phyloP scores from a whole-genome alignment of 495 filamentous ascomycete genomes.

The Xylaria telfairii region DNA sequence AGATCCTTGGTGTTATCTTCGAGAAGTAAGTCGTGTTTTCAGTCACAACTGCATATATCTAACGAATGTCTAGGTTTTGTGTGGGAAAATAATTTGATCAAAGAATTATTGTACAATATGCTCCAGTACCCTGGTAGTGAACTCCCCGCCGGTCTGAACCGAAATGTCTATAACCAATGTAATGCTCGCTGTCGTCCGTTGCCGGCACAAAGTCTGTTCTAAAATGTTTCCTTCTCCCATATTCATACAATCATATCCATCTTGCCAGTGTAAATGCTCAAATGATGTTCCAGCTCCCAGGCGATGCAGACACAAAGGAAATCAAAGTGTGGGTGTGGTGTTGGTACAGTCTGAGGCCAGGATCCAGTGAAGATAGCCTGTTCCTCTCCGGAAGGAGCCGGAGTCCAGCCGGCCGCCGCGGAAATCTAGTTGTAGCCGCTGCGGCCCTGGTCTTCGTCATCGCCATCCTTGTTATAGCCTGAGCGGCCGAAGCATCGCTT shows the following conservation, averaged over 20 bases:
- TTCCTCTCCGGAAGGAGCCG: slow-evolving; percentile 21
- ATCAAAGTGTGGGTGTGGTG: slow-evolving; percentile 10
- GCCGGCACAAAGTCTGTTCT: slow-evolving; percentile 27
- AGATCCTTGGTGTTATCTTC: slow-evolving; percentile 95
- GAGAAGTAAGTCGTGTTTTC: slow-evolving; percentile 70
- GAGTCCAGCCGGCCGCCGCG: not conserved
- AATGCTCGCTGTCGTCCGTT: slow-evolving; percentile 18
- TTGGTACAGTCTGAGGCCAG: slow-evolving; percentile 25
- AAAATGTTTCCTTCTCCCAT: slow-evolving; percentile 27
- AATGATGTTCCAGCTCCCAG: slow-evolving; percentile 27
- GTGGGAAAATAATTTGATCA: slow-evolving; percentile 45
- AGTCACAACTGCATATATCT: slow-evolving; percentile 18
- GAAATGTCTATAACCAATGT: slow-evolving; percentile 16
- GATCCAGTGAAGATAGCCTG: not conserved
- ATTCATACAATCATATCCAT: slow-evolving; percentile 33
- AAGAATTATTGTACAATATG: slow-evolving; percentile 27
- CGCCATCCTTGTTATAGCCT: slow-evolving; percentile 51
- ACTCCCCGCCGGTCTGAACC: not conserved
- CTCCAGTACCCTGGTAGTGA: slow-evolving; percentile 1
- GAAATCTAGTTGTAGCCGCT: slow-evolving; percentile 25
- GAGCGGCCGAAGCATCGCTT: slow-evolving; percentile 51
- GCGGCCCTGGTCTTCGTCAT: slow-evolving; percentile 24
- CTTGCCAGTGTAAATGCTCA: slow-evolving; percentile 32
- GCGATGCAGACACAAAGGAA: slow-evolving; percentile 33
- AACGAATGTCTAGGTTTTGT: slow-evolving; percentile 44